A percentile compares a stretch with the other conserved stretches of the same genome.
Conservation (phyloP, 1,284 basidiomycete genomes). For the Agroathelia rolfsii region DNA sequence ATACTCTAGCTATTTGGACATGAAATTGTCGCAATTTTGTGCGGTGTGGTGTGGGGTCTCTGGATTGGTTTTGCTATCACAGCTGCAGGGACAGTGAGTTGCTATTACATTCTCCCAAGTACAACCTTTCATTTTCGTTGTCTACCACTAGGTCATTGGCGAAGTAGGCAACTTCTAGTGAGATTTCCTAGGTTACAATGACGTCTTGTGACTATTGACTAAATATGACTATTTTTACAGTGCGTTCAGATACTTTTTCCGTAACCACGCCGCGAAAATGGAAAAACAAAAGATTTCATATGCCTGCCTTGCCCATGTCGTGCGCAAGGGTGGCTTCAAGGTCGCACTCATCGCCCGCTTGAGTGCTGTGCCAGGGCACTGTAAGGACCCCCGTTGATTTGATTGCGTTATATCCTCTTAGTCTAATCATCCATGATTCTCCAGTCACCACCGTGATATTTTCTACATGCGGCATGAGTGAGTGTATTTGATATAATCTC, state of each 20-base stretch:
- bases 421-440: neutral
- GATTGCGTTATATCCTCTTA: neutral
- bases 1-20: slow-evolving; percentile 36
- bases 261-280: slow-evolving; percentile 39
- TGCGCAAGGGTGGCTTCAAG: slow-evolving; percentile 60
- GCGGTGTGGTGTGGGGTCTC: slow-evolving; percentile 42
- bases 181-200: slow-evolving; percentile 11
- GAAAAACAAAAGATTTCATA: slow-evolving; percentile 51
- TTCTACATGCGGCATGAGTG: slow-evolving; percentile 58
- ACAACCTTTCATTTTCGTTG: too few relatives aligned
- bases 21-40: slow-evolving; percentile 44
- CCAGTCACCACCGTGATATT: slow-evolving; percentile 54
- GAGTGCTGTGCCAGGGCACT: slow-evolving; percentile 56
- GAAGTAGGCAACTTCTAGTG: slow-evolving; percentile 44
- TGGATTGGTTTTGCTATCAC: slow-evolving; percentile 40
- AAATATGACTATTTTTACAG: slow-evolving; percentile 14
- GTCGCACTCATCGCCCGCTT: slow-evolving; percentile 49
- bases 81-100: slow-evolving; percentile 38
- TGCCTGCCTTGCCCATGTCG: slow-evolving; percentile 50
- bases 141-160: too few relatives aligned
- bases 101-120: too few relatives aligned
- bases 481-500: too few relatives aligned
- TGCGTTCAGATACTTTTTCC: slow-evolving; percentile 37
- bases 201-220: neutral
- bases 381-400: slow-evolving; percentile 28